Evolutionary conservation across 73 alveolate genomes (phyloP).

Genomic region (Tetrahymena malaccensis): DNA sequence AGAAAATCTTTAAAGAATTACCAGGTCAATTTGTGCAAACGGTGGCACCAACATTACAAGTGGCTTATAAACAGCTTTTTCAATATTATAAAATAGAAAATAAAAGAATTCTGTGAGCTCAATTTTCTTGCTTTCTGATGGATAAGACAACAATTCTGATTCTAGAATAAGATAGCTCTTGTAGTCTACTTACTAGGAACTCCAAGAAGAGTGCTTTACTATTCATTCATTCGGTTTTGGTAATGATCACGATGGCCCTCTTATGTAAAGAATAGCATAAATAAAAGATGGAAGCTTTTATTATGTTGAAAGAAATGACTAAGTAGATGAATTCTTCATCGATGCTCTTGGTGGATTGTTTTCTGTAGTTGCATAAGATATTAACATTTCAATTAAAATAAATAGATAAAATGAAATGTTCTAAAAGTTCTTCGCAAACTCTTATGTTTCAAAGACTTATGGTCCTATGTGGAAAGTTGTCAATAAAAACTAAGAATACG

Average conservation of each 20-base stretch:
- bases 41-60: slow-evolving; percentile 68
- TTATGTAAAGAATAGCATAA: slow-evolving; percentile 54
- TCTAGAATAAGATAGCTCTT: background rate
- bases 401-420: background rate
- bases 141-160: slow-evolving; percentile 47
- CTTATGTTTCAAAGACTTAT: background rate
- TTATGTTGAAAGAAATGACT: slow-evolving; percentile 28
- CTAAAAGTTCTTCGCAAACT: background rate
- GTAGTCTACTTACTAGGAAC: background rate
- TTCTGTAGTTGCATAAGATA: slow-evolving; percentile 23
- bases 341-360: slow-evolving; percentile 41
- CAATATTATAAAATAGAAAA: slow-evolving; percentile 46
- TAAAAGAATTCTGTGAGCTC: slow-evolving; percentile 39
- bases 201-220: slow-evolving; percentile 42
- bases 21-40: slow-evolving; percentile 21
- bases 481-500: background rate
- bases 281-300: slow-evolving; percentile 70
- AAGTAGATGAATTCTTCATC: slow-evolving; percentile 29
- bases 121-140: slow-evolving; percentile 67
- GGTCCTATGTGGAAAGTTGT: slow-evolving; percentile 7
- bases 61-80: slow-evolving; percentile 54
- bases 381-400: background rate
- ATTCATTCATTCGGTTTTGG: slow-evolving; percentile 79
- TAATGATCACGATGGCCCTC: slow-evolving; percentile 64
- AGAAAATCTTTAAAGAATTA: slow-evolving; percentile 14